A percentile compares a stretch with the other conserved stretches of the same genome.
These are phyloP conservation scores for Calonectria fujianensis DNA, from an alignment of 2,329 filamentous ascomycete species.

Conservation along the genomic window DNA sequence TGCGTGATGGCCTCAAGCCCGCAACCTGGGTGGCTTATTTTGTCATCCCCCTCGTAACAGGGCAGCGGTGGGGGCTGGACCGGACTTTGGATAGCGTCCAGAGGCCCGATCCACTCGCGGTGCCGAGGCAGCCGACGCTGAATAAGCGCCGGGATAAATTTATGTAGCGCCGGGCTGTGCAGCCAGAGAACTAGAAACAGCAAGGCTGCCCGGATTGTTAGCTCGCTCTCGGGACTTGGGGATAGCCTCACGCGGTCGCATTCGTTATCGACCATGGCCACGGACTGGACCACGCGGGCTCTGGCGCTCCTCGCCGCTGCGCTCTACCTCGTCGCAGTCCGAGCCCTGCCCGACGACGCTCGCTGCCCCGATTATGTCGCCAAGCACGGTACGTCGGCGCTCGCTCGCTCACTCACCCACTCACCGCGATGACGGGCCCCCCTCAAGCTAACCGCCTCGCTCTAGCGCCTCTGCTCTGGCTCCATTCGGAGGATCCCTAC, in stretches of 20 bases:
- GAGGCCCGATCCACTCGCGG: constrained; percentile 23
- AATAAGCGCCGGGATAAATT: constrained; percentile 32
- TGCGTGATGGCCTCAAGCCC: not conserved
- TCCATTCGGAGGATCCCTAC: constrained; percentile 58
- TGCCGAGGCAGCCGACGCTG: constrained; percentile 36
- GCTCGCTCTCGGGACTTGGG: not conserved
- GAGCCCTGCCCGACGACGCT: constrained; percentile 6
- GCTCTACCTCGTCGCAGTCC: constrained; percentile 23
- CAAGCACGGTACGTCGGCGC: constrained; percentile 45
- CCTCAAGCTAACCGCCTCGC: constrained; percentile 12
- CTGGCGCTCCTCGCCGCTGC: not conserved
- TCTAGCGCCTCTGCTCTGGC: constrained; percentile 58
- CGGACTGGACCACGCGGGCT: constrained; percentile 24
- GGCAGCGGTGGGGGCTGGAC: not conserved
- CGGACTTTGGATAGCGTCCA: constrained; percentile 11
- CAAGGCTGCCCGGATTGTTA: not conserved
- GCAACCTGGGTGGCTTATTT: not conserved
- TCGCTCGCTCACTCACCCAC: not conserved
- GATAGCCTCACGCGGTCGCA: constrained; percentile 18
- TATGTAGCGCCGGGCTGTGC: constrained; percentile 14
- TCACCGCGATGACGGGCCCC: not conserved
- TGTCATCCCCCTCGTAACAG: not conserved
- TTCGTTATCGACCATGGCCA: constrained; percentile 28
- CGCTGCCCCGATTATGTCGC: constrained; percentile 15
- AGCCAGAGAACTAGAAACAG: not conserved